A percentile compares a stretch with the other conserved stretches of the same genome.
Conservation (phyloP, 2,329 filamentous ascomycete genomes). For the Alternaria ventricosa region DNA sequence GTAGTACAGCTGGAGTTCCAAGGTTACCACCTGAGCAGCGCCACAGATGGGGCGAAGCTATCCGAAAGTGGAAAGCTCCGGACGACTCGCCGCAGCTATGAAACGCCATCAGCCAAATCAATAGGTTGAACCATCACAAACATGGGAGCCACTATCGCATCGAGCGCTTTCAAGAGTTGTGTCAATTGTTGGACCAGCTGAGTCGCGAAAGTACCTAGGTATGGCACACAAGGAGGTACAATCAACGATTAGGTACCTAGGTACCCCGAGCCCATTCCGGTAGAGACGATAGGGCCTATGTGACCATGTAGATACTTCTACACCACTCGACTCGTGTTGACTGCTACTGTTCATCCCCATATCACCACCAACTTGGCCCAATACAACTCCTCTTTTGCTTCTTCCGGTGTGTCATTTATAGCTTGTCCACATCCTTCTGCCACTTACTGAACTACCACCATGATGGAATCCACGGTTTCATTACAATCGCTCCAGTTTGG, state of each 20-base stretch:
- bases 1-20: slow-evolving; percentile 3
- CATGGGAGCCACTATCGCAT: background rate
- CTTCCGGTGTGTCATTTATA: background rate
- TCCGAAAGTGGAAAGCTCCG: slow-evolving; percentile 15
- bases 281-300: background rate
- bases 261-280: background rate
- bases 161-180: background rate
- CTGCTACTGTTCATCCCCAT: background rate
- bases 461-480: background rate
- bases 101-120: background rate
- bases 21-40: background rate
- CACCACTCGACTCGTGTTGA: background rate
- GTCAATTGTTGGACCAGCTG: background rate
- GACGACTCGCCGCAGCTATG: slow-evolving; percentile 1
- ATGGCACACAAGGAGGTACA: background rate
- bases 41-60: slow-evolving; percentile 19
- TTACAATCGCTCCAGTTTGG: background rate
- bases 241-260: too few relatives aligned
- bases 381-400: background rate
- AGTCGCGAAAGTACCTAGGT: background rate
- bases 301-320: background rate
- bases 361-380: background rate
- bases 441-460: background rate
- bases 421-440: background rate
- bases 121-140: background rate